Conservation (phyloP, 2,329 filamentous ascomycete species). For the Davidsoniella australis region DNA sequence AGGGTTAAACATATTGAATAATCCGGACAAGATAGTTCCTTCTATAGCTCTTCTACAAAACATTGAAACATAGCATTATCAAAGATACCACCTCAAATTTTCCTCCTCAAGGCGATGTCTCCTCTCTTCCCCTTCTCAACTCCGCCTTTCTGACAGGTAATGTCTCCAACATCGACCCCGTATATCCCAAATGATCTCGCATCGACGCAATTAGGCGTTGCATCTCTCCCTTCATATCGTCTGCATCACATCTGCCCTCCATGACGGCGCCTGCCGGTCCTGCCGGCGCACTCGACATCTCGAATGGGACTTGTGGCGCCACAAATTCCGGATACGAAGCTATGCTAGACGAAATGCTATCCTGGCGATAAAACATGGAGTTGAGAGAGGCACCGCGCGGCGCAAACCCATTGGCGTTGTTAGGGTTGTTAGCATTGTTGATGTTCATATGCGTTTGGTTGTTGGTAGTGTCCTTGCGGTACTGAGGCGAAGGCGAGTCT, state of each 20-base stretch:
- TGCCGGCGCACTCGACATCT: constrained; percentile 6
- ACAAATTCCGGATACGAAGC: constrained; percentile 8
- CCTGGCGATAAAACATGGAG: constrained; percentile 1
- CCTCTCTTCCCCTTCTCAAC: constrained; percentile 9
- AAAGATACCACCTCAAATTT: too few species aligned
- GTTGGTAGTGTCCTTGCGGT: neutral
- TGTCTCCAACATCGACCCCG: constrained; percentile 11
- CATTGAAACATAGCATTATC: too few species aligned
- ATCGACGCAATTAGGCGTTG: constrained; percentile 9
- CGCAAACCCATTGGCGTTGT: constrained; percentile 4
- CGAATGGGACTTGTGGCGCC: constrained; percentile 8
- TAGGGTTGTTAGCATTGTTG: neutral
- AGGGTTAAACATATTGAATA: too few species aligned
- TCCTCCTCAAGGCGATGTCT: constrained; percentile 1
- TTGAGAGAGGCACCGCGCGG: constrained; percentile 7
- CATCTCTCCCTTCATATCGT: constrained; percentile 12
- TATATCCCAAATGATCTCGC: constrained; percentile 12
- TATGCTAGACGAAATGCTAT: neutral
- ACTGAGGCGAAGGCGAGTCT: constrained; percentile 6
- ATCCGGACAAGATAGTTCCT: too few species aligned
- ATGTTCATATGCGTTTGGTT: too few species aligned
- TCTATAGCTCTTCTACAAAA: too few species aligned
- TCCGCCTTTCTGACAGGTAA: constrained; percentile 10
- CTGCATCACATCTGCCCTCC: constrained; percentile 9
- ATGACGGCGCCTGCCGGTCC: constrained; percentile 7